These are phyloP conservation scores for Letharia lupina DNA, from an alignment of 495 filamentous ascomycete species.

Conservation along the genomic window DNA sequence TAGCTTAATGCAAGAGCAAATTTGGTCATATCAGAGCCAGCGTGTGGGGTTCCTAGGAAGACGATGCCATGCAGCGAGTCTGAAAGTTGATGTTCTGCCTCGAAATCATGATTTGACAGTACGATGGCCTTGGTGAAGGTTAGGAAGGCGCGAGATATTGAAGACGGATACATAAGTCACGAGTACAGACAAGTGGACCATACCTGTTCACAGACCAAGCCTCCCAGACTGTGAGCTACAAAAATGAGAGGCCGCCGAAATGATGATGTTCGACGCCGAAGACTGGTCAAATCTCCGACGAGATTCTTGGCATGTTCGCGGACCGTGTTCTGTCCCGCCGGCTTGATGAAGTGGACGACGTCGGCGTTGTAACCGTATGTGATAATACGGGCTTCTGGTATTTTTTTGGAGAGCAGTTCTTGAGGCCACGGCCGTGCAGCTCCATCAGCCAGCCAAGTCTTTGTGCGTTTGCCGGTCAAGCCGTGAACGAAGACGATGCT, in stretches of 20 bases:
- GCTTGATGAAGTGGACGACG: slow-evolving; percentile 17
- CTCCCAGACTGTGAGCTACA: slow-evolving; percentile 29
- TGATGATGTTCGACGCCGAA: neutral
- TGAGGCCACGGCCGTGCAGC: slow-evolving; percentile 25
- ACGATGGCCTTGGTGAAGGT: neutral
- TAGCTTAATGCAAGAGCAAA: slow-evolving; percentile 21
- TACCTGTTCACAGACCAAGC: slow-evolving; percentile 30
- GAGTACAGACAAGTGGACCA: slow-evolving; percentile 13
- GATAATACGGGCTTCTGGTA: slow-evolving; percentile 27
- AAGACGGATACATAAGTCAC: neutral
- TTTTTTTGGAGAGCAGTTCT: slow-evolving; percentile 23
- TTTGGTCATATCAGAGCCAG: slow-evolving; percentile 30
- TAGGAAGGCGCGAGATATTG: neutral
- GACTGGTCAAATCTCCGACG: slow-evolving; percentile 22
- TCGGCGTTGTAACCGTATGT: slow-evolving; percentile 31
- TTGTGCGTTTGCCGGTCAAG: slow-evolving; percentile 27
- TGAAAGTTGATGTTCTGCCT: slow-evolving; percentile 30
- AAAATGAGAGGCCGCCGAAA: slow-evolving; percentile 19
- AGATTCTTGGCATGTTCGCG: slow-evolving; percentile 28
- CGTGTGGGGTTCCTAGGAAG: slow-evolving; percentile 40
- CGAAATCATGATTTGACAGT: neutral
- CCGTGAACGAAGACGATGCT: slow-evolving; percentile 32
- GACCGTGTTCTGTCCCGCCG: slow-evolving; percentile 22
- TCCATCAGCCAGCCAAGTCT: slow-evolving; percentile 27
- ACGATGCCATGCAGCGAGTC: slow-evolving; percentile 29